These are phyloP conservation scores for Penicillium sp. DNA, from an alignment of 2,329 filamentous ascomycete genomes.

Conservation along the genomic window DNA sequence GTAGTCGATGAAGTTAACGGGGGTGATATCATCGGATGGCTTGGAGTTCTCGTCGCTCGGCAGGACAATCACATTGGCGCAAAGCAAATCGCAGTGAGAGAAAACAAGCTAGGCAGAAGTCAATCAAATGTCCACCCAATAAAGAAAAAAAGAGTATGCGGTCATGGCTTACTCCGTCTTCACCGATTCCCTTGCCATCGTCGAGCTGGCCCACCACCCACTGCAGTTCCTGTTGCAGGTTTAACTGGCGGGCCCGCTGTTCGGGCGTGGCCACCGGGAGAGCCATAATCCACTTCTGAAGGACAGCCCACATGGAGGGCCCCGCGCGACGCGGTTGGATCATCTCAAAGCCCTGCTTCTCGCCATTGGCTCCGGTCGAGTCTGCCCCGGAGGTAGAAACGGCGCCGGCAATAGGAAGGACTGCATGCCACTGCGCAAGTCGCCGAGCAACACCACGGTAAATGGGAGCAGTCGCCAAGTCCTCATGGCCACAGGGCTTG, in stretches of 20 bases:
- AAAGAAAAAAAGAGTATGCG: background rate
- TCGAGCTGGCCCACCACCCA: conserved; percentile 70
- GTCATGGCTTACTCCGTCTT: conserved; percentile 61
- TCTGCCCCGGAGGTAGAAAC: conserved; percentile 23
- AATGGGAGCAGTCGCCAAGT: conserved; percentile 72
- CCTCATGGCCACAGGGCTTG: conserved; percentile 73
- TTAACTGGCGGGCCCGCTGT: conserved; percentile 65
- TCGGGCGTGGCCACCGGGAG: conserved; percentile 71
- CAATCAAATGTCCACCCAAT: background rate
- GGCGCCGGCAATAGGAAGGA: conserved; percentile 57
- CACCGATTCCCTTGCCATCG: conserved; percentile 72
- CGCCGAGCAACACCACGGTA: conserved; percentile 81
- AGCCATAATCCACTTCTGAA: conserved; percentile 93
- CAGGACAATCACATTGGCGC: conserved; percentile 90
- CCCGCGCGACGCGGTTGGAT: conserved; percentile 55
- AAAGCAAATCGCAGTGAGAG: conserved; percentile 92
- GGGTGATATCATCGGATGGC: conserved; percentile 43
- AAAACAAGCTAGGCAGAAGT: conserved; percentile 69
- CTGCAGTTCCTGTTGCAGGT: conserved; percentile 72
- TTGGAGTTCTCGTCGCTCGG: conserved; percentile 38
- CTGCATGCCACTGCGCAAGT: conserved; percentile 90
- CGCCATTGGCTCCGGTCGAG: conserved; percentile 11
- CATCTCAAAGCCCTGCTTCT: conserved; percentile 15
- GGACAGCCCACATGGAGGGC: conserved; percentile 92
- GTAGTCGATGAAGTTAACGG: conserved; percentile 91